A percentile compares a stretch with the other conserved stretches of the same genome.
Conservation (phyloP, 2,329 filamentous ascomycete species). For the Setomelanomma holmii region DNA sequence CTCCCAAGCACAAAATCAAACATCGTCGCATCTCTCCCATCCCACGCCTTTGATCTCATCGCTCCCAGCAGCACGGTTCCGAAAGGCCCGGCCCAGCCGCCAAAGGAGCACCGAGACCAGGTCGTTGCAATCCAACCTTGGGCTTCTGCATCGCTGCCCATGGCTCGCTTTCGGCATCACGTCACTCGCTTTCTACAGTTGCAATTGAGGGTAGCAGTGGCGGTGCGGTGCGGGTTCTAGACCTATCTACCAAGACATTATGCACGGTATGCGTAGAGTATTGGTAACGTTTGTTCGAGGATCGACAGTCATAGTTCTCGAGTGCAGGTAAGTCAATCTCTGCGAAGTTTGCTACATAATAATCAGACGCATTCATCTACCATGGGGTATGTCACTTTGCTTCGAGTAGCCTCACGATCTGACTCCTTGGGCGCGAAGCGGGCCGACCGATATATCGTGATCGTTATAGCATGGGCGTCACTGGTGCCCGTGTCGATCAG, state of each 20-base stretch:
- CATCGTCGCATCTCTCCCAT: not conserved
- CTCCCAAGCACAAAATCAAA: not conserved
- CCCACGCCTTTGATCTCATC: not conserved
- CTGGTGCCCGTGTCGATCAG: conserved; percentile 18
- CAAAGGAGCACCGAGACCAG: not conserved
- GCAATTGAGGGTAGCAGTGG: not conserved
- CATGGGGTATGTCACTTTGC: no score
- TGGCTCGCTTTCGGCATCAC: not conserved
- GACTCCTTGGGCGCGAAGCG: no score
- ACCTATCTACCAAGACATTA: no score
- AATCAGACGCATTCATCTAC: no score
- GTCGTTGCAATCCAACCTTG: not conserved
- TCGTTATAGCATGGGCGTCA: not conserved
- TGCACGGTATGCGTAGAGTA: not conserved
- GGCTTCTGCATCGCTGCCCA: not conserved
- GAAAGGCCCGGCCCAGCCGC: conserved; percentile 7
- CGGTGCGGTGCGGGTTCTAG: not conserved
- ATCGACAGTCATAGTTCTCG: no score
- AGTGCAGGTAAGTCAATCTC: no score
- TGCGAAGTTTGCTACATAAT: no score
- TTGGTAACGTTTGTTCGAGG: no score
- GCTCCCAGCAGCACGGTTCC: not conserved
- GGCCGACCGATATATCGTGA: not conserved
- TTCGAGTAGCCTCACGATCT: no score
- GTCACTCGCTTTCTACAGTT: not conserved